These are phyloP conservation scores for Ilex aquifolium DNA, from an alignment of 257 asterid species.

Conservation along the genomic window DNA sequence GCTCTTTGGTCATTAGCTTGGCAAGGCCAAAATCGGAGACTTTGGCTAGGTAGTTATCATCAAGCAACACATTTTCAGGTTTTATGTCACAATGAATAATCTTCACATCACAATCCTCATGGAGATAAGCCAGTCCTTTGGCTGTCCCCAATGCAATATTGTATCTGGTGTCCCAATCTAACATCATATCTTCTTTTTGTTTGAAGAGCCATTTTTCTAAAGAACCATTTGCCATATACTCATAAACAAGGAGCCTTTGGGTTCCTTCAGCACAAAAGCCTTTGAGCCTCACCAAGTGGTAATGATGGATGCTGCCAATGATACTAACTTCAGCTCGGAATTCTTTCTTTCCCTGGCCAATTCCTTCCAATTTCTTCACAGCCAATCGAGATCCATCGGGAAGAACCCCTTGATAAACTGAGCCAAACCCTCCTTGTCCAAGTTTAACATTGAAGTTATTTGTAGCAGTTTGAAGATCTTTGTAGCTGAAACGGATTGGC, in stretches of 20 bases:
- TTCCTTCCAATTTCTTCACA: conserved; percentile 84
- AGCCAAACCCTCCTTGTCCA: conserved; percentile 99
- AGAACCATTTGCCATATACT: conserved; percentile 87
- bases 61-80: conserved; percentile 85
- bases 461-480: conserved; percentile 70
- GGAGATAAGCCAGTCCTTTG: conserved; percentile 80
- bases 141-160: conserved; percentile 81
- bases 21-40: conserved; percentile 90
- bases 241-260: conserved; percentile 86
- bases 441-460: conserved; percentile 60
- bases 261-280: conserved; percentile 91
- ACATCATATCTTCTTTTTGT: conserved; percentile 52
- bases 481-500: conserved; percentile 86
- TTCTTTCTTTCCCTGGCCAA: conserved; percentile 96
- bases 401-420: conserved; percentile 76
- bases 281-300: conserved; percentile 70
- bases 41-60: conserved; percentile 62
- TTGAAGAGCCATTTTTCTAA: conserved; percentile 83
- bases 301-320: conserved; percentile 94
- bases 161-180: conserved; percentile 76
- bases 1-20: conserved; percentile 85
- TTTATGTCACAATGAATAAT: conserved; percentile 85
- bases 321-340: conserved; percentile 96
- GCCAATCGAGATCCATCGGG: conserved; percentile 73
- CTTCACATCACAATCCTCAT: conserved; percentile 80